Evolutionary conservation across 306 rosid species (phyloP).

Genomic region (Quercus rubra): DNA sequence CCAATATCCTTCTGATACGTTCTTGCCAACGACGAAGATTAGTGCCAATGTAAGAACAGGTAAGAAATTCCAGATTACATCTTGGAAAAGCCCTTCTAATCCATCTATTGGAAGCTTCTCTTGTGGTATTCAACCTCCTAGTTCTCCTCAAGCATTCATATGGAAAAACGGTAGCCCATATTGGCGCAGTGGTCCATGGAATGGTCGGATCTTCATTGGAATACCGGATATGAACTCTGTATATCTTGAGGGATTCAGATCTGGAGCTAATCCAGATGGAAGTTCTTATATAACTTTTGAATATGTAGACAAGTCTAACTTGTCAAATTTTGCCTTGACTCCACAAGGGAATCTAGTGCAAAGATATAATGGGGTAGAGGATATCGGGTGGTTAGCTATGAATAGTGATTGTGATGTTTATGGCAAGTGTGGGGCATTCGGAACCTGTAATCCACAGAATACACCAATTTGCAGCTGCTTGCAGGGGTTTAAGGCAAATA

Average conservation of each 20-base stretch:
- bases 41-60: neutral
- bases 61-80: neutral
- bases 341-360: slow-evolving; percentile 8
- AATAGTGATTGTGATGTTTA: slow-evolving; percentile 20
- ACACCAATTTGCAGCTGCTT: slow-evolving; percentile 21
- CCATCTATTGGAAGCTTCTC: slow-evolving; percentile 35
- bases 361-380: neutral
- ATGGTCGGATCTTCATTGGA: slow-evolving; percentile 33
- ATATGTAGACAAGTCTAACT: neutral
- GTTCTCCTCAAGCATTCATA: slow-evolving; percentile 25
- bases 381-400: neutral
- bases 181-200: slow-evolving; percentile 54
- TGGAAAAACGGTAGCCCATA: slow-evolving; percentile 23
- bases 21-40: slow-evolving; percentile 17
- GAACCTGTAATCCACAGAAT: neutral
- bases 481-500: slow-evolving; percentile 22
- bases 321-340: neutral
- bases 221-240: slow-evolving; percentile 31
- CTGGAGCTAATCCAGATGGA: slow-evolving; percentile 8
- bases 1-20: slow-evolving; percentile 22
- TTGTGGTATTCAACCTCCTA: slow-evolving; percentile 4
- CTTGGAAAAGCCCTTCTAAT: slow-evolving; percentile 37
- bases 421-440: slow-evolving; percentile 21
- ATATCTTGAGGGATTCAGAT: slow-evolving; percentile 24
- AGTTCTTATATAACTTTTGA: neutral